A percentile compares a stretch with the other conserved stretches of the same genome.
Evolutionary conservation across 1,139 yeast genomes (phyloP).

Genomic region (Arxiozyma slooffiae): DNA sequence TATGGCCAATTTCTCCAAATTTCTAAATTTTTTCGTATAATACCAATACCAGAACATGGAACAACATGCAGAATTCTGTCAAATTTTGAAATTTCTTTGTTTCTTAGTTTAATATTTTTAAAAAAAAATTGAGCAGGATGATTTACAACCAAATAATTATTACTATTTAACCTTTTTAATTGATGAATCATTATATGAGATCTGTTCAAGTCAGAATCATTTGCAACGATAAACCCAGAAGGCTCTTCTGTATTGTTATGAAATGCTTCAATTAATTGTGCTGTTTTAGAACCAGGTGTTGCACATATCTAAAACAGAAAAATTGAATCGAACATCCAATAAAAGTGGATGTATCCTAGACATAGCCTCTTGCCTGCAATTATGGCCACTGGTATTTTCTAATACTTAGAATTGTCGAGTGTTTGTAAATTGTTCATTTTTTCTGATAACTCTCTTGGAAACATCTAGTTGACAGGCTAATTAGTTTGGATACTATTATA

Average conservation of each 20-base stretch:
- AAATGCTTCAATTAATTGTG: constrained; percentile 85
- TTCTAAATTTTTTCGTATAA: constrained; percentile 90
- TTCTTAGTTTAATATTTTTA: constrained; percentile 41
- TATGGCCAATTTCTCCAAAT: constrained; percentile 94
- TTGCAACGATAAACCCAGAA: constrained; percentile 86
- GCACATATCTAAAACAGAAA: constrained; percentile 93
- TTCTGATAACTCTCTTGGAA: constrained; percentile 80
- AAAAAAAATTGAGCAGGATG: constrained; percentile 97
- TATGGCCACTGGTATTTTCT: constrained; percentile 94
- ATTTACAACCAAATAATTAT: constrained; percentile 89
- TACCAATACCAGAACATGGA: constrained; percentile 98
- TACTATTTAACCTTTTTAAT: constrained; percentile 84
- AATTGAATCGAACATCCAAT: constrained; percentile 82
- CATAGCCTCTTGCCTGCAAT: constrained; percentile 95
- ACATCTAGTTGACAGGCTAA: constrained; percentile 92
- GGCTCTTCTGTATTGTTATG: constrained; percentile 58
- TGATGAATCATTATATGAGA: constrained; percentile 99
- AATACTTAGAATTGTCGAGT: constrained; percentile 86
- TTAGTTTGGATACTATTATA: constrained; percentile 77
- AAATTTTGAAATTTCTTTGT: constrained; percentile 48
- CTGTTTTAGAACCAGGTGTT: constrained; percentile 97
- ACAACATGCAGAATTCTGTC: constrained; percentile 95
- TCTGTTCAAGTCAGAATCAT: constrained; percentile 89
- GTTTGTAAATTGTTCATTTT: constrained; percentile 72
- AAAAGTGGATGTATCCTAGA: constrained; percentile 97